Percentiles rank a stretch among this genome's conserved stretches.
phyloP scores from a whole-genome alignment of 176 grass and related monocot species.

The Puccinellia tenuiflora region DNA sequence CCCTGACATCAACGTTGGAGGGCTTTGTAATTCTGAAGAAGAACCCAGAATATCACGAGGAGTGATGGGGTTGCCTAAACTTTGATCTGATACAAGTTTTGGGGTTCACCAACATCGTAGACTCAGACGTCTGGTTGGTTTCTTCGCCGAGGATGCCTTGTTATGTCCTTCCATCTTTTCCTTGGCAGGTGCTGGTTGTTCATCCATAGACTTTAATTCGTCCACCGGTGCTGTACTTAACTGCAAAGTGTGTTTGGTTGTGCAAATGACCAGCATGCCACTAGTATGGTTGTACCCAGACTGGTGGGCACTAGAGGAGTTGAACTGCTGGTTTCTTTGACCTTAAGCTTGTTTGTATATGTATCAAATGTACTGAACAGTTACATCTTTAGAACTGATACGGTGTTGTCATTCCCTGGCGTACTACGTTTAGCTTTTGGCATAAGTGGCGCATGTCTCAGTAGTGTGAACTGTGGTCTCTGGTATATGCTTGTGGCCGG shows the following conservation, averaged over 20 bases:
- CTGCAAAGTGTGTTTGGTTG: not conserved
- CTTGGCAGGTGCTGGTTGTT: not conserved
- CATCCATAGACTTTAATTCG: not conserved
- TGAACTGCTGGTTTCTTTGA: not conserved
- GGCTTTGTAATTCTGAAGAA: constrained; percentile 97
- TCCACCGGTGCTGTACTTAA: constrained; percentile 5
- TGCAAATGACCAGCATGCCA: constrained; percentile 5
- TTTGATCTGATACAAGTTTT: not conserved
- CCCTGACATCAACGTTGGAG: constrained; percentile 60
- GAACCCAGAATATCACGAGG: constrained; percentile 89
- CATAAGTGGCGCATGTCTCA: not conserved
- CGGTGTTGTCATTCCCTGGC: not conserved
- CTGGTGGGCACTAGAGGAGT: not conserved
- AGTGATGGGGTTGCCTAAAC: constrained; percentile 4
- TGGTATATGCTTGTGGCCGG: no score
- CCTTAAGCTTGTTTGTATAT: constrained; percentile 17
- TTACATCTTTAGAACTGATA: not conserved
- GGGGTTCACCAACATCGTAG: not conserved
- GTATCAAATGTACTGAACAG: not conserved
- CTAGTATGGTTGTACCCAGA: not conserved
- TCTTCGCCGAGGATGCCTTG: not conserved
- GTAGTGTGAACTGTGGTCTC: no score
- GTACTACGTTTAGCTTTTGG: not conserved
- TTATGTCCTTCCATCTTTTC: not conserved
- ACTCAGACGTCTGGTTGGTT: not conserved